Percentiles rank a stretch among this genome's conserved stretches.
Evolutionary conservation across 2,329 filamentous ascomycete genomes (phyloP).

Genomic region (Colletotrichum trifolii): DNA sequence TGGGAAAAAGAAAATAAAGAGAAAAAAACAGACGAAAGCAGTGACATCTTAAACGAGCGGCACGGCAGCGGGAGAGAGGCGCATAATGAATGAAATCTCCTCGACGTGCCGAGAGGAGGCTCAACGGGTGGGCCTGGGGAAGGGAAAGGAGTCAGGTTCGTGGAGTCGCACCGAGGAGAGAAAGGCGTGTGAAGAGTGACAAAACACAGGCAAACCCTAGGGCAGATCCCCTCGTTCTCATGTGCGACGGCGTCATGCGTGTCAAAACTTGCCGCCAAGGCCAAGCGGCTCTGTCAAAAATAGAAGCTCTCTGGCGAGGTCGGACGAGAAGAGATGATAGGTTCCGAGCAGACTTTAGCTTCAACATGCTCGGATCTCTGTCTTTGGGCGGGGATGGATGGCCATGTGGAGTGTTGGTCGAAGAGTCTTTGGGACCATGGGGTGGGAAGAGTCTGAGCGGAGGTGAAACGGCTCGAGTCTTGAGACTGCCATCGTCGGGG

Average conservation of each 20-base stretch:
- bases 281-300: slow-evolving; percentile 33
- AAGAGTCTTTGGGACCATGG: neutral
- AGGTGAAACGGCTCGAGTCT: slow-evolving; percentile 35
- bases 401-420: neutral
- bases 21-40: slow-evolving; percentile 12
- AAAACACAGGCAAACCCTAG: neutral
- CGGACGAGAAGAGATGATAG: slow-evolving; percentile 24
- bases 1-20: neutral
- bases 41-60: slow-evolving; percentile 15
- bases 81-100: slow-evolving; percentile 32
- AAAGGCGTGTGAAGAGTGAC: slow-evolving; percentile 5
- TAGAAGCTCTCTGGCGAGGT: slow-evolving; percentile 23
- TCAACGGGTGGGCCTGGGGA: slow-evolving; percentile 20
- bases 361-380: neutral
- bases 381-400: neutral
- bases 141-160: slow-evolving; percentile 2
- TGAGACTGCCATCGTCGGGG: slow-evolving; percentile 27
- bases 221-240: neutral
- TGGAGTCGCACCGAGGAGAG: neutral
- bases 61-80: slow-evolving; percentile 17
- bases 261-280: slow-evolving; percentile 22
- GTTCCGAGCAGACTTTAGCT: neutral
- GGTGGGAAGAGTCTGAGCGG: slow-evolving; percentile 27
- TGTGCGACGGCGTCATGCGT: slow-evolving; percentile 30
- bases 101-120: slow-evolving; percentile 20